phyloP scores from a whole-genome alignment of 179 eudicot species.

The Amaranthus tricolor region DNA sequence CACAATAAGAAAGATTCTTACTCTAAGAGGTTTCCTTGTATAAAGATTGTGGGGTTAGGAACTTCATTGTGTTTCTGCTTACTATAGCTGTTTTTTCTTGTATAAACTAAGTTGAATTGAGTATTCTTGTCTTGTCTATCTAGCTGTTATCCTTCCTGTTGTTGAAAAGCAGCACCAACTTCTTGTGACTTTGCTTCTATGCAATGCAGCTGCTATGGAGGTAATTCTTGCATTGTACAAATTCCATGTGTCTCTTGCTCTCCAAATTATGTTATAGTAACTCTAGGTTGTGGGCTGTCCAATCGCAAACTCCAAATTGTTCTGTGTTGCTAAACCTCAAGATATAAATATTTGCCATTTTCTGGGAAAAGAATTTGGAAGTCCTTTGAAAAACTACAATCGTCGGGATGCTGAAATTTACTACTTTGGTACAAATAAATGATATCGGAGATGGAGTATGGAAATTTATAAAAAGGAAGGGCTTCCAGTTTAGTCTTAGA shows the following conservation, averaged over 20 bases:
- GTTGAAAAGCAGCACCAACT: slow-evolving; percentile 95
- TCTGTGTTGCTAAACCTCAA: neutral
- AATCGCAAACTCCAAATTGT: neutral
- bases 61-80: slow-evolving; percentile 1
- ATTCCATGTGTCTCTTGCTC: neutral
- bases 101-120: slow-evolving; percentile 7
- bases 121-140: slow-evolving; percentile 10
- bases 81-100: neutral
- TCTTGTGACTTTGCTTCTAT: slow-evolving; percentile 83
- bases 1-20: no score
- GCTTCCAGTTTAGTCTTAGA: no score
- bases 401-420: neutral
- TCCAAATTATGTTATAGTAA: neutral
- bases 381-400: neutral
- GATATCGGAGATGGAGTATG: no score
- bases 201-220: slow-evolving; percentile 97
- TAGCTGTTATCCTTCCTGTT: slow-evolving; percentile 84
- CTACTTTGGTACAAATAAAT: neutral
- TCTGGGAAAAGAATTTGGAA: neutral
- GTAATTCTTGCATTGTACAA: slow-evolving; percentile 29
- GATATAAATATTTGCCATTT: neutral
- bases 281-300: no score
- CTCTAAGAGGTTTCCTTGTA: neutral
- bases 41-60: neutral
- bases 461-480: no score